Base-by-base conservation (phyloP, 106 monocot genomes). In the Acorus calamus region DNA sequence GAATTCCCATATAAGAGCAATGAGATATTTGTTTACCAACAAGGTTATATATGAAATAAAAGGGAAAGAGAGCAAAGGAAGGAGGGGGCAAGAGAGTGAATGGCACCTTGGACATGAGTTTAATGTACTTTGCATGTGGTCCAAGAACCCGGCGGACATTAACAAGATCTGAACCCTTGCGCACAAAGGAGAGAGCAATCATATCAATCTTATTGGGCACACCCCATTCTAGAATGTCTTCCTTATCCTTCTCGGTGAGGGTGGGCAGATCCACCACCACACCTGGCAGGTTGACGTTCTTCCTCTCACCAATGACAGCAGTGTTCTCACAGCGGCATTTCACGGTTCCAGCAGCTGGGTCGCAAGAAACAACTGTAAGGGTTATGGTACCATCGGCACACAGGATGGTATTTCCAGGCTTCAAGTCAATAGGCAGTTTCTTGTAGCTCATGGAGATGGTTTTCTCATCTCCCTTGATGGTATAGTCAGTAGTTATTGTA, bases 201-300 rank as follows among this genome's bases (percentile, higher is more conserved):
- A 93, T 87, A 66, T 92, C 85, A 42, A 92, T 92, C 5, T 76
- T 77, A 66, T 92, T 92, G 4, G 87, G 87, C 41, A 93, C 85
- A 56, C 93, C 93, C 93, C 93, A 88, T 62, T 65, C 72, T 70
- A 93, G 66, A 52, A 93, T 86, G 70, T 88, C 93, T 71, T 85
- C 85, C 56, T 83, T 83, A 41, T 93, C 92, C 59, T 93, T 93
- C 47, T 93, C 92, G 5, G 92, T 88, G 12, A 88, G 74, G 10
- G 88, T 88, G 4, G 92, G 92, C 11, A 88, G 88, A 63, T 93
- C 92, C 49, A 93, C 92, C 2, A 93, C 80, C 46, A 88, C 67
- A 50, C 92, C 92, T 11, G 93, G 93, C 14, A 93, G 78, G 67
- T 93, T 93, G 61, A 88, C 88, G 66, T 93, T 93, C 85, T 93